These are phyloP conservation scores for Nicotiana attenuata DNA, from an alignment of 257 asterid genomes.

Conservation along the genomic window DNA sequence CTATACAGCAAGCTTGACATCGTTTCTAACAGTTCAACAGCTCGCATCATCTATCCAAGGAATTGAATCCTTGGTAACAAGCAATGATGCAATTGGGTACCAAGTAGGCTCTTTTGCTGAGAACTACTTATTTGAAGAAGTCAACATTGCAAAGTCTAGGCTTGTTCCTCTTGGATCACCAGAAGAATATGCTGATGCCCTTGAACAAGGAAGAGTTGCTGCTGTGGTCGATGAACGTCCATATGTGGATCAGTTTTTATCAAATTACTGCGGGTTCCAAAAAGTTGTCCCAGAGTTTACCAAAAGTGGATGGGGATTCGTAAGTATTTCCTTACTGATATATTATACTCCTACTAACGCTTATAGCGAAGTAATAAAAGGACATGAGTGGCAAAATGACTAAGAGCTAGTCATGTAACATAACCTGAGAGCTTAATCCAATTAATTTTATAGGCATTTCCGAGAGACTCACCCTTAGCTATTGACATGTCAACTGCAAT, in stretches of 20 bases:
- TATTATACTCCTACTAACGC: neutral
- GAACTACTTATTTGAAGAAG: slow-evolving; percentile 55
- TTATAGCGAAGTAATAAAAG: neutral
- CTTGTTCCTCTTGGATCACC: slow-evolving; percentile 68
- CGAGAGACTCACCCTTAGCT: slow-evolving; percentile 36
- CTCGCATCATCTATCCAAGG: slow-evolving; percentile 67
- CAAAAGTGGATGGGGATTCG: slow-evolving; percentile 77
- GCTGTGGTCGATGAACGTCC: slow-evolving; percentile 80
- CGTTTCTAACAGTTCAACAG: slow-evolving; percentile 72
- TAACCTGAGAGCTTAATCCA: neutral
- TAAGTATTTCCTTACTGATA: slow-evolving; percentile 29
- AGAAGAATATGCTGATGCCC: slow-evolving; percentile 64
- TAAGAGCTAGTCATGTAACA: neutral
- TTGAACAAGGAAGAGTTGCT: slow-evolving; percentile 40
- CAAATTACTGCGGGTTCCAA: slow-evolving; percentile 53
- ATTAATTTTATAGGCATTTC: slow-evolving; percentile 23
- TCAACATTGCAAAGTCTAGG: slow-evolving; percentile 62
- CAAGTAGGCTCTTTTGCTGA: slow-evolving; percentile 73
- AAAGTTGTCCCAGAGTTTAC: slow-evolving; percentile 69
- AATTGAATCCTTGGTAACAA: slow-evolving; percentile 57
- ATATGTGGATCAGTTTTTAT: slow-evolving; percentile 58
- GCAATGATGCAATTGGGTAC: slow-evolving; percentile 59
- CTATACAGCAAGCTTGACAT: slow-evolving; percentile 78
- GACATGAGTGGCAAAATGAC: neutral
- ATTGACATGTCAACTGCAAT: slow-evolving; percentile 30